phyloP scores from a whole-genome alignment of 139 green algal species.

The Volvox reticuliferus region DNA sequence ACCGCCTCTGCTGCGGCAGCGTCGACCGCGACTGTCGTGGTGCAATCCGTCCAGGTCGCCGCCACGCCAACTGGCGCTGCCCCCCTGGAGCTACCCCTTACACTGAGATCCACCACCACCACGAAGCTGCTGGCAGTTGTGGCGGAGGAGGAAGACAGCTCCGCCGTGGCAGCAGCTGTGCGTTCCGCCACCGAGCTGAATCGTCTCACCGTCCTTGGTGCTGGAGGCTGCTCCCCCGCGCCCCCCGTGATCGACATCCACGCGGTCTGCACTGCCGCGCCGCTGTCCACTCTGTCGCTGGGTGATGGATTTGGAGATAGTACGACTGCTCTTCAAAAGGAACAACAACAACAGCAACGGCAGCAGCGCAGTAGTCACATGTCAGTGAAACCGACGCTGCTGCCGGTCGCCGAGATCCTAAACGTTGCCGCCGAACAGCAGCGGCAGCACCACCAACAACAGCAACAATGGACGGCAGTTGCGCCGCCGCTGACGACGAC shows the following conservation, averaged over 20 bases:
- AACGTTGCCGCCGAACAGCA: background rate
- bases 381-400: no score
- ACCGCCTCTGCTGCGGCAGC: background rate
- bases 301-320: no score
- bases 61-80: background rate
- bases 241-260: background rate
- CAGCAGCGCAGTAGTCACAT: no score
- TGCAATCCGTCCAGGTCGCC: background rate
- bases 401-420: no score
- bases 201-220: background rate
- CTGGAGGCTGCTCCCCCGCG: background rate
- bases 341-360: background rate
- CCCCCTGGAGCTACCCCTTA: background rate
- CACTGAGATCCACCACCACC: background rate
- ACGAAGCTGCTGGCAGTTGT: background rate
- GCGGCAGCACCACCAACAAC: no score
- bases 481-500: background rate
- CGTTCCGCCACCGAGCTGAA: background rate
- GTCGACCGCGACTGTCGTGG: background rate
- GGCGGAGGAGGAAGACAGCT: background rate
- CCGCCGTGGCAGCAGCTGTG: no score
- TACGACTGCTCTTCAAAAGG: no score
- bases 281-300: background rate
- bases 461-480: background rate
- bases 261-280: background rate